A percentile compares a stretch with the other conserved stretches of the same genome.
Evolutionary conservation across 345 rosid genomes (phyloP).

Genomic region (Gossypium anomalum): DNA sequence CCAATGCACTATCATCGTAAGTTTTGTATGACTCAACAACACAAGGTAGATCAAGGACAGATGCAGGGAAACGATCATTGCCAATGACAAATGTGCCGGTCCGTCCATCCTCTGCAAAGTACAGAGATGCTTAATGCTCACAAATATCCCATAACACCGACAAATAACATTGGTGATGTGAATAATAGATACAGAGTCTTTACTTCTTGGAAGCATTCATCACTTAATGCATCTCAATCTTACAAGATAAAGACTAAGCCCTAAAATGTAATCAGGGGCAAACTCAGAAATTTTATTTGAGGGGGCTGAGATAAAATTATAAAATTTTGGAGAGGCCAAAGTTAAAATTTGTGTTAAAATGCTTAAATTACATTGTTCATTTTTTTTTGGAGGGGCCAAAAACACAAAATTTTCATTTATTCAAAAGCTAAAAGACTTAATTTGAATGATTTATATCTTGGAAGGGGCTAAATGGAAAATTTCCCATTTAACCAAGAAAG

Average conservation of each 20-base stretch:
- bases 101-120: constrained; percentile 78
- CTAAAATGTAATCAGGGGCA: not conserved
- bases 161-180: not conserved
- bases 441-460: no score
- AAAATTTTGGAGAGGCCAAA: no score
- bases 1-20: constrained; percentile 78
- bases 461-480: no score
- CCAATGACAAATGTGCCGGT: constrained; percentile 77
- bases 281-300: no score
- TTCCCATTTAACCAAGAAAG: no score
- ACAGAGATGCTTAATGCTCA: not conserved
- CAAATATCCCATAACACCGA: not conserved
- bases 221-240: not conserved
- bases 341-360: no score
- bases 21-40: constrained; percentile 93
- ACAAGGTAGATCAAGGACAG: constrained; percentile 84
- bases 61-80: constrained; percentile 64
- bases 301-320: no score
- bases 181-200: not conserved
- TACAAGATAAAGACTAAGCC: not conserved
- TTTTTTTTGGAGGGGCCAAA: no score
- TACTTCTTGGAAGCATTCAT: not conserved
- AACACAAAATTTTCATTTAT: no score
- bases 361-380: no score
- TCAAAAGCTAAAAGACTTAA: no score